Conservation (phyloP, 1,284 basidiomycete genomes). For the Trichosporon sp. region DNA sequence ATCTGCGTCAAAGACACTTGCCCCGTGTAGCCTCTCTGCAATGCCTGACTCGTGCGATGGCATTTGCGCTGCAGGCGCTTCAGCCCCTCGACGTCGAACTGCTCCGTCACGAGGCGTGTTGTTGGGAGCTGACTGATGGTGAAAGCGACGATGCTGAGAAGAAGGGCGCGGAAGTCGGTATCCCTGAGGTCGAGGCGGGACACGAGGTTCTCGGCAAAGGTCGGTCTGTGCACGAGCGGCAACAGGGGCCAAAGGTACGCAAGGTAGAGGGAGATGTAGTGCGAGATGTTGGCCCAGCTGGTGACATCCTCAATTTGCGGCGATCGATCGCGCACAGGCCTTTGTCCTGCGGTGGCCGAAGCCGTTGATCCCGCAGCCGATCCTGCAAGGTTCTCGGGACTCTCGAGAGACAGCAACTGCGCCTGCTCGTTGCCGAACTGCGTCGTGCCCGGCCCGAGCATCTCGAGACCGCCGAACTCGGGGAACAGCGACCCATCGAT, state of each 20-base stretch:
- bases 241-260: slow-evolving; percentile 44
- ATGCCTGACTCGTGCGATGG: slow-evolving; percentile 37
- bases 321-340: slow-evolving; percentile 8
- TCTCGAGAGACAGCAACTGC: slow-evolving; percentile 35
- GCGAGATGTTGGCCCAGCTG: slow-evolving; percentile 43
- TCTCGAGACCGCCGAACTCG: slow-evolving; percentile 15
- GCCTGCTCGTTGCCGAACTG: slow-evolving; percentile 36
- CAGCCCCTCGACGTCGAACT: slow-evolving; percentile 43
- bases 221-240: slow-evolving; percentile 47
- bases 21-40: slow-evolving; percentile 44
- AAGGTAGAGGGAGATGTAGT: slow-evolving; percentile 46
- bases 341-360: neutral
- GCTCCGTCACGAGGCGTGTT: slow-evolving; percentile 37
- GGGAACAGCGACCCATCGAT: slow-evolving; percentile 14
- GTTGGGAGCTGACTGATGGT: slow-evolving; percentile 47
- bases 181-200: slow-evolving; percentile 42
- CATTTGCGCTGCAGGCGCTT: slow-evolving; percentile 44
- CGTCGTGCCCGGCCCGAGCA: neutral
- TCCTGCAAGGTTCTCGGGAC: slow-evolving; percentile 26
- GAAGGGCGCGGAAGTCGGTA: slow-evolving; percentile 43
- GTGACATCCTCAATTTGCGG: slow-evolving; percentile 45
- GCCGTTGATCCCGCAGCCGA: neutral
- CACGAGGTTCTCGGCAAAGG: slow-evolving; percentile 43
- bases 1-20: slow-evolving; percentile 42
- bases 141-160: slow-evolving; percentile 46